These are phyloP conservation scores for Coccomyxa sp. DNA, from an alignment of 139 green algal species.

Conservation along the genomic window DNA sequence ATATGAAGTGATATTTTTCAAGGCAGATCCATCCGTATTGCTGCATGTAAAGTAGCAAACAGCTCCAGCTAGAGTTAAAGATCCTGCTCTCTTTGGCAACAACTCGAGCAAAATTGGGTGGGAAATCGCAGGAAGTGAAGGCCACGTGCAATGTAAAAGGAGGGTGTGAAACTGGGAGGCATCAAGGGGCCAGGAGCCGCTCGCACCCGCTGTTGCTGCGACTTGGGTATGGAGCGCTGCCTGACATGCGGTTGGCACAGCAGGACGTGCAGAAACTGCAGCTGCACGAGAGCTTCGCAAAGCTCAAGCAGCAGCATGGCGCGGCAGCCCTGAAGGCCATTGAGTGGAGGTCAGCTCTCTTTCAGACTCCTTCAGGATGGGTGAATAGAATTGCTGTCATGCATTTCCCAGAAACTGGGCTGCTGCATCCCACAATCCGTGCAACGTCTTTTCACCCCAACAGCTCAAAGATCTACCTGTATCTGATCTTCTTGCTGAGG, in stretches of 20 bases:
- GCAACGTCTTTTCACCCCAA: too few species aligned
- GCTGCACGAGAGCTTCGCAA: not conserved
- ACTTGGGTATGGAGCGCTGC: not conserved
- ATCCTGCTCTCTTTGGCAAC: not conserved
- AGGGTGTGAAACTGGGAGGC: not conserved
- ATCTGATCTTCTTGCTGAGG: too few species aligned
- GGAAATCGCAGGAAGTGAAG: not conserved
- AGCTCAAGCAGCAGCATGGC: not conserved
- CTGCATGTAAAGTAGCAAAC: too few species aligned
- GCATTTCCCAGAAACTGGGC: too few species aligned
- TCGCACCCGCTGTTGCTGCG: conserved; percentile 3
- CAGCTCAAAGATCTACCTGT: too few species aligned
- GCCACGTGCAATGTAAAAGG: not conserved
- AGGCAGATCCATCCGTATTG: too few species aligned
- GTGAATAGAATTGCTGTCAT: too few species aligned
- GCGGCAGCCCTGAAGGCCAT: not conserved
- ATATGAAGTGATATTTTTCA: not conserved
- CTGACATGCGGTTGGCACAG: not conserved
- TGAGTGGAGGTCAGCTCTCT: not conserved
- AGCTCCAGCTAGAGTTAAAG: too few species aligned
- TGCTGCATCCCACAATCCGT: too few species aligned
- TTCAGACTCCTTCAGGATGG: too few species aligned
- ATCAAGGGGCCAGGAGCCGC: not conserved
- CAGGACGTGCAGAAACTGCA: not conserved
- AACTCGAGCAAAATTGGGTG: not conserved